Evolutionary conservation across 2,329 filamentous ascomycete species (phyloP), one percentile per base, ranked within the genome.

Genomic region (Dactylellina cionopaga): DNA sequence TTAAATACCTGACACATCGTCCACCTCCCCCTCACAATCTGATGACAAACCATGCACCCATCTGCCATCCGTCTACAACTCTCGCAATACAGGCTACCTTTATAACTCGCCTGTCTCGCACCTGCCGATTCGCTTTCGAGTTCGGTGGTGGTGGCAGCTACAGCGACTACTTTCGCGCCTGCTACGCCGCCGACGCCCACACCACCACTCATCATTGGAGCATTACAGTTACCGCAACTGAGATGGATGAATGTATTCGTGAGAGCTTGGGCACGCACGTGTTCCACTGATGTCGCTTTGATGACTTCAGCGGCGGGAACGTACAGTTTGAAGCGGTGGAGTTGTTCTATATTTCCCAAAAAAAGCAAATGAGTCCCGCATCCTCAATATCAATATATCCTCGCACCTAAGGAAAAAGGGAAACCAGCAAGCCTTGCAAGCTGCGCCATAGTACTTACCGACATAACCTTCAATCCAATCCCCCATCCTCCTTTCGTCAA

Each of bases 401-500:
- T n/a, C n/a, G n/a, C n/a, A n/a, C n/a, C n/a, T n/a, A n/a, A 39
- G 39, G 22, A 35, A 39, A 24, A 24, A 15, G 52, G n/a, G 37
- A 49, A 27, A 15, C n/a, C 49, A 25, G 37, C n/a, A 4, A 33
- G 9, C 7, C 6, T 10, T 7, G 37, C 10, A 17, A 33, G 6
- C 17, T 17, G 19, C 35, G 5, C 7, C 41, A 29, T 27, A 24
- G 1, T 4, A 74, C 74, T 56, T 46, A 76, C 75, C 74, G 55
- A 76, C 72, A 64, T 76, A 76, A 5, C 74, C 74, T 44, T 76
- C 75, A 39, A 76, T 66, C 75, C 75, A 76, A 51, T 76, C 75
- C 11, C 73, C 66, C 39, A 73, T 58, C 27, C 74, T 49, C 31
- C 74, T 51, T 24, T 75, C 74, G 19, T 74, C 75, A 46, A 76